These are phyloP conservation scores for Capronia coronata DNA, from an alignment of 2,329 filamentous ascomycete species.

Conservation along the genomic window DNA sequence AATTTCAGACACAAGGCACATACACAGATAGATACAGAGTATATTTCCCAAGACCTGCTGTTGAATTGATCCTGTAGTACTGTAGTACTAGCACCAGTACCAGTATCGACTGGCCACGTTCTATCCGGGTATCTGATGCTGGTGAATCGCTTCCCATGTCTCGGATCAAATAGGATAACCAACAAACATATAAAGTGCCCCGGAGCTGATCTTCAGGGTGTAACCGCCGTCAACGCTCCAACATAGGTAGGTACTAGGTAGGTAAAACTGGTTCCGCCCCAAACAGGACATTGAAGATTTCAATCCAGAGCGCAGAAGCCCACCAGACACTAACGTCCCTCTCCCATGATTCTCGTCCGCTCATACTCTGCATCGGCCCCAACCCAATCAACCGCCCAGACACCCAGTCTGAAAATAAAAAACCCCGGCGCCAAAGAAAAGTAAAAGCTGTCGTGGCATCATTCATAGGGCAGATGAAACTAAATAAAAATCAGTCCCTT, in stretches of 20 bases:
- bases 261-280: neutral
- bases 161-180: neutral
- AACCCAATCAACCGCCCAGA: neutral
- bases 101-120: too few species aligned
- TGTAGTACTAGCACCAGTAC: too few species aligned
- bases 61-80: too few species aligned
- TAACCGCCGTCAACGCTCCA: neutral
- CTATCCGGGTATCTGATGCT: neutral
- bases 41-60: too few species aligned
- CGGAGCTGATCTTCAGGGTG: neutral
- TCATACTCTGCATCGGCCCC: neutral
- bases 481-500: slow-evolving; percentile 17
- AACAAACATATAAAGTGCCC: neutral
- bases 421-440: neutral
- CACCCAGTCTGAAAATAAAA: neutral
- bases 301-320: neutral
- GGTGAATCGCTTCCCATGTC: neutral
- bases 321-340: neutral
- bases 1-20: too few species aligned
- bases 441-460: slow-evolving; percentile 18
- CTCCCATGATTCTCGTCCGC: neutral
- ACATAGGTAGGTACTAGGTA: neutral
- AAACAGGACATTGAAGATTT: too few species aligned
- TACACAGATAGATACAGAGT: too few species aligned
- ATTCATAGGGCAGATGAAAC: slow-evolving; percentile 18